A percentile compares a stretch with the other conserved stretches of the same genome.
Conservation (phyloP, 2,329 filamentous ascomycete species). For the Akanthomyces dipterigenus region DNA sequence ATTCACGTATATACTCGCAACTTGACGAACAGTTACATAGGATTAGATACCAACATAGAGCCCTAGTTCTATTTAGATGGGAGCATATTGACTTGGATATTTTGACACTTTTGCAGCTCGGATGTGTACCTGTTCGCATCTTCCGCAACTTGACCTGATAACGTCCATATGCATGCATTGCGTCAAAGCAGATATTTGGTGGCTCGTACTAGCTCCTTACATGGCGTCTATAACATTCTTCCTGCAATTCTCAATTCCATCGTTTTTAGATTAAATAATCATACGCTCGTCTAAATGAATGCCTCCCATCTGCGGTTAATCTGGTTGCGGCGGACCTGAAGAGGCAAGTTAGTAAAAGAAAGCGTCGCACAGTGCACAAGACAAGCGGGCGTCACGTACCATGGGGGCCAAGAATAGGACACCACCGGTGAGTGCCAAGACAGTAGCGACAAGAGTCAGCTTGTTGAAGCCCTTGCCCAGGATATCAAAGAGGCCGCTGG, state of each 20-base stretch:
- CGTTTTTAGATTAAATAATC: neutral
- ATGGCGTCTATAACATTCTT: neutral
- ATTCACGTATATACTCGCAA: neutral
- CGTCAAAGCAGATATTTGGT: neutral
- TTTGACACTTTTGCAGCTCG: neutral
- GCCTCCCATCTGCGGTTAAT: conserved; percentile 58
- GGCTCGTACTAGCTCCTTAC: neutral
- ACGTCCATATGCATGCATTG: neutral
- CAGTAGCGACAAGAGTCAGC: conserved; percentile 73
- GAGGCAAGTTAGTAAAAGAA: conserved; percentile 26
- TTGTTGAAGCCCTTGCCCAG: conserved; percentile 93
- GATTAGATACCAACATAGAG: neutral
- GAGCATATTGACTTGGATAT: neutral
- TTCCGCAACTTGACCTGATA: neutral
- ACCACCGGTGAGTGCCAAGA: conserved; percentile 69
- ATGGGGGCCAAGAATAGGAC: conserved; percentile 76
- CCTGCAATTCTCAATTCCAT: neutral
- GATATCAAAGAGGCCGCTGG: conserved; percentile 86
- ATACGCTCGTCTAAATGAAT: neutral
- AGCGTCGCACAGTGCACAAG: neutral
- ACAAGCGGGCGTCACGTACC: conserved; percentile 49
- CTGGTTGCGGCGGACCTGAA: conserved; percentile 56
- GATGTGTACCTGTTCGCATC: neutral
- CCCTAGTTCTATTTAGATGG: too few species aligned
- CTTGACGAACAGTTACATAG: neutral